These are phyloP conservation scores for Cryptococcus amylolentus DNA, from an alignment of 1,284 basidiomycete species.

Conservation along the genomic window DNA sequence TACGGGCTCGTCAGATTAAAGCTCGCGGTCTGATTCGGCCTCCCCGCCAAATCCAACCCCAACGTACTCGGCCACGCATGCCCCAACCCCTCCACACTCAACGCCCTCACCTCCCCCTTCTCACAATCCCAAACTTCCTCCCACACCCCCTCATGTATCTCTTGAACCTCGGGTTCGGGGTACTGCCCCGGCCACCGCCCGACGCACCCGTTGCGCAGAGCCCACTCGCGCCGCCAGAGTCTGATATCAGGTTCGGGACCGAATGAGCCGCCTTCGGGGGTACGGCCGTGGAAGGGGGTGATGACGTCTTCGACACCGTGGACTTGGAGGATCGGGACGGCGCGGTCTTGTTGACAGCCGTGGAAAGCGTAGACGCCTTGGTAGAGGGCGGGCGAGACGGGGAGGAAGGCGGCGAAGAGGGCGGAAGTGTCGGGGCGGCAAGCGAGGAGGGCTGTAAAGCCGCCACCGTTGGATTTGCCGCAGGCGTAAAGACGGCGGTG, in stretches of 20 bases:
- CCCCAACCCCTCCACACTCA: conserved; percentile 18
- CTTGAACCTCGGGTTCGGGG: conserved; percentile 1
- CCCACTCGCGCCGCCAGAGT: conserved; percentile 22
- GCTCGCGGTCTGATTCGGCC: conserved; percentile 21
- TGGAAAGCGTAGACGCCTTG: conserved; percentile 20
- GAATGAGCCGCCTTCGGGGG: conserved; percentile 7
- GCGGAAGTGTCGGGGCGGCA: conserved; percentile 22
- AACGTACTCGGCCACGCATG: conserved; percentile 23
- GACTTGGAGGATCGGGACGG: conserved; percentile 22
- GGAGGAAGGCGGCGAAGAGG: conserved; percentile 30
- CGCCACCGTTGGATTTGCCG: conserved; percentile 33
- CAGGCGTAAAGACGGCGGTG: conserved; percentile 18
- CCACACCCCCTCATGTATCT: conserved; percentile 2
- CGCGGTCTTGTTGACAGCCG: conserved; percentile 19
- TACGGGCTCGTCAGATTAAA: conserved; percentile 23
- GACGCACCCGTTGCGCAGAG: conserved; percentile 19
- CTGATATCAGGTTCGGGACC: conserved; percentile 22
- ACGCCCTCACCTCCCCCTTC: conserved; percentile 15
- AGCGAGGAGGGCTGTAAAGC: conserved; percentile 21
- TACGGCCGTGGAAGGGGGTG: conserved; percentile 25
- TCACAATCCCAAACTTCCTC: conserved; percentile 17
- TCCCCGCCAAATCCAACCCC: conserved; percentile 27
- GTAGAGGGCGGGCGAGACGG: conserved; percentile 28
- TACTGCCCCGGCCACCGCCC: background rate
- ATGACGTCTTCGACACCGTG: conserved; percentile 25